Conservation (phyloP, 441 rosid genomes). For the Adansonia madagascariensis region DNA sequence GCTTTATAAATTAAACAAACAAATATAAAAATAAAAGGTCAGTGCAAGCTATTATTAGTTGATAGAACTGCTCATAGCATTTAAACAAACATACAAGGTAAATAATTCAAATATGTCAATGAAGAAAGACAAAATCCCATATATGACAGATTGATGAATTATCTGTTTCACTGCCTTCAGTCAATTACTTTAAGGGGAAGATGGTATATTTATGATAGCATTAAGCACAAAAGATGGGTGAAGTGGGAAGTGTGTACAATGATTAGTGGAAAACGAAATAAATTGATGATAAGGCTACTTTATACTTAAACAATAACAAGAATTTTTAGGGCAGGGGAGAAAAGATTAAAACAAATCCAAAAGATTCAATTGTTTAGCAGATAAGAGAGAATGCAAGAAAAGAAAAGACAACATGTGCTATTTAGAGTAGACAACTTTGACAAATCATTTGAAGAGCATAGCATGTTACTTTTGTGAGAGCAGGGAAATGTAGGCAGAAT, state of each 20-base stretch:
- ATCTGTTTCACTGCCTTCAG: not conserved
- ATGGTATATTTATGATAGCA: not conserved
- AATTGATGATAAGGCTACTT: not conserved
- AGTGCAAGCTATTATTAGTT: constrained; percentile 10
- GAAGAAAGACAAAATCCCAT: constrained; percentile 12
- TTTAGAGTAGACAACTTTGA: not conserved
- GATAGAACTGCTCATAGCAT: constrained; percentile 15
- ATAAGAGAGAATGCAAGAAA: not conserved
- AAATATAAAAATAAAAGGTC: not conserved
- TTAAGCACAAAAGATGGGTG: constrained; percentile 8
- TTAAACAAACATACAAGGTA: constrained; percentile 19
- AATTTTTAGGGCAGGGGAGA: not conserved
- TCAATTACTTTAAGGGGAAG: not conserved
- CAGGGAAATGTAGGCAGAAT: constrained; percentile 4
- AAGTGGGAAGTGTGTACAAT: constrained; percentile 10
- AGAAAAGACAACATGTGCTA: constrained; percentile 4
- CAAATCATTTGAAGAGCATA: not conserved
- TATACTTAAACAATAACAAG: constrained; percentile 3
- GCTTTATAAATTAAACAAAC: constrained; percentile 52
- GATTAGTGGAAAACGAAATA: not conserved
- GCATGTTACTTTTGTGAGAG: not conserved
- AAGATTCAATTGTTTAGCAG: not conserved
- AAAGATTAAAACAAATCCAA: not conserved
- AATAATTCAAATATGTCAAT: not conserved
- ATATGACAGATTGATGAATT: not conserved